A percentile compares a stretch with the other conserved stretches of the same genome.
These are phyloP conservation scores for Solanum hybrid DNA, from an alignment of 305 asterid species.

Conservation along the genomic window DNA sequence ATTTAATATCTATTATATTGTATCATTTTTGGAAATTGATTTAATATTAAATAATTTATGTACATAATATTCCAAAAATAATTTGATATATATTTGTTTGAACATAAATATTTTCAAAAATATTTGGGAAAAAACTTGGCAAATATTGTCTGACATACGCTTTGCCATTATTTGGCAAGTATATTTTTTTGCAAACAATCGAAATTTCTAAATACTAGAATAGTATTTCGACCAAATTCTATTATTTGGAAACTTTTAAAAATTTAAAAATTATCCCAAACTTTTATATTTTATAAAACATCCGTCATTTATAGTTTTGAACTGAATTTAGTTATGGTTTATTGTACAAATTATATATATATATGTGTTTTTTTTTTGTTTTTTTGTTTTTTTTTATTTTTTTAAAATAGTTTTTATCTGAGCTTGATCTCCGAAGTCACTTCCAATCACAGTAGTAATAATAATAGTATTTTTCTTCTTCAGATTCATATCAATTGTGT, in stretches of 20 bases:
- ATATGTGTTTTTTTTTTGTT: too few relatives aligned
- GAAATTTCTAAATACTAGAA: background rate
- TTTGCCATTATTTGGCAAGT: background rate
- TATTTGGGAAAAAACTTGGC: background rate
- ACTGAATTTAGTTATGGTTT: background rate
- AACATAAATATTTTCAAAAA: background rate
- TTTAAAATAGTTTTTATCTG: background rate
- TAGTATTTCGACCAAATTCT: background rate
- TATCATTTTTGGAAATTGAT: background rate
- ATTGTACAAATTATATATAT: background rate
- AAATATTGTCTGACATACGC: background rate
- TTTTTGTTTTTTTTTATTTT: too few relatives aligned
- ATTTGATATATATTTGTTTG: background rate
- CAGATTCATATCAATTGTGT: background rate
- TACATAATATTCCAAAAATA: background rate
- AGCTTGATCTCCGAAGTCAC: background rate
- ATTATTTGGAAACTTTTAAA: background rate
- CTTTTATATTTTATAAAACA: background rate
- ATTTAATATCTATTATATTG: background rate
- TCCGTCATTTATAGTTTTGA: background rate
- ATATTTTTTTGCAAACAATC: background rate
- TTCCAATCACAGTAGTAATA: background rate
- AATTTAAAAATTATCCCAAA: background rate
- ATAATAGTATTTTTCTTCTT: background rate
- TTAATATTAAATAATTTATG: background rate